A percentile compares a stretch with the other conserved stretches of the same genome.
These are phyloP conservation scores for Oryza officinalis DNA, from an alignment of 176 grass and related monocot genomes.

Conservation along the genomic window DNA sequence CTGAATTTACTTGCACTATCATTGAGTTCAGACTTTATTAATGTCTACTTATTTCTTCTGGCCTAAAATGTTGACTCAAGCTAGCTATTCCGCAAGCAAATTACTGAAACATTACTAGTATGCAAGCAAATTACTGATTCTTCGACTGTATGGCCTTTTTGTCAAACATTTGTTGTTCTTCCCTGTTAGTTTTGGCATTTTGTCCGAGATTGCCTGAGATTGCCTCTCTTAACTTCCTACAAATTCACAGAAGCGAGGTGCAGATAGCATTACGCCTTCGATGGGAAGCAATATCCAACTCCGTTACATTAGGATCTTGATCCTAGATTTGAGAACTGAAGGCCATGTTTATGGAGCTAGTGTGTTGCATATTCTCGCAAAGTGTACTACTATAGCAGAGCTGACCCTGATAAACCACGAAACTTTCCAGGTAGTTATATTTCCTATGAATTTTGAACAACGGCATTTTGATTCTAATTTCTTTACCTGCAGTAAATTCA, in stretches of 20 bases:
- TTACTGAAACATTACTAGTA: neutral
- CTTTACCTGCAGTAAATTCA: neutral
- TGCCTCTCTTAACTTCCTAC: neutral
- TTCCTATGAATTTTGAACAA: neutral
- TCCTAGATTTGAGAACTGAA: neutral
- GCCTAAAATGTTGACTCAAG: neutral
- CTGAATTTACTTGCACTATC: neutral
- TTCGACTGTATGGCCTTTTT: neutral
- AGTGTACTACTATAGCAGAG: neutral
- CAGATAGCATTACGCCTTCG: neutral
- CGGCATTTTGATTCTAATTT: neutral
- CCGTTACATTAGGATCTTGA: neutral
- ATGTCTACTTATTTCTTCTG: neutral
- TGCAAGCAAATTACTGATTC: neutral
- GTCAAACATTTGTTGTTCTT: neutral
- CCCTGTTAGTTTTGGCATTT: neutral
- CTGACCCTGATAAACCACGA: neutral
- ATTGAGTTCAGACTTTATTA: neutral
- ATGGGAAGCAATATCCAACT: neutral
- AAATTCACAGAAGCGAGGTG: neutral
- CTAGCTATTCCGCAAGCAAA: neutral
- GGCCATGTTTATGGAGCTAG: neutral
- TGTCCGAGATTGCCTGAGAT: too few species aligned
- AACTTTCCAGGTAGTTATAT: neutral
- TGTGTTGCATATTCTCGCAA: neutral